phyloP scores from a whole-genome alignment of 2,329 filamentous ascomycete genomes.

The Colletotrichum chrysophilum region DNA sequence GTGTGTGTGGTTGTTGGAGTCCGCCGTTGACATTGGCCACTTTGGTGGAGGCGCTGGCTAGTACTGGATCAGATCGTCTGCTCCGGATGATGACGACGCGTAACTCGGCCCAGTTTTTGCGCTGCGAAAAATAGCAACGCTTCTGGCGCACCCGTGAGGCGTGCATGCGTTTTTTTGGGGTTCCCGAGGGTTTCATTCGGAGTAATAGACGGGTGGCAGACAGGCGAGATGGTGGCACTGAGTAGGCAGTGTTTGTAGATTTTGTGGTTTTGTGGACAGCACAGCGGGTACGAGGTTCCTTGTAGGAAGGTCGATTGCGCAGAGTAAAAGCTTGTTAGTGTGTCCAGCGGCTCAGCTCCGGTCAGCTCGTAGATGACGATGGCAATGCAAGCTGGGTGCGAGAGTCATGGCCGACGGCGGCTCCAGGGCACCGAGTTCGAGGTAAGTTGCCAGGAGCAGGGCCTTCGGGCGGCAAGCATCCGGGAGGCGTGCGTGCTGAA shows the following conservation, averaged over 20 bases:
- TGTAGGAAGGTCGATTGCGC: background rate
- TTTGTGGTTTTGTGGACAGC: background rate
- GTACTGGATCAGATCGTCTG: background rate
- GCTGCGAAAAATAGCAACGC: slow-evolving; percentile 18
- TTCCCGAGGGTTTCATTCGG: slow-evolving; percentile 13
- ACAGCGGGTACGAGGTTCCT: background rate
- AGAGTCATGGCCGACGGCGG: background rate
- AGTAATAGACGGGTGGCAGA: background rate
- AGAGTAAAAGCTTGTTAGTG: background rate
- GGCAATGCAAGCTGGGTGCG: background rate
- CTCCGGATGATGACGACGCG: slow-evolving; percentile 9
- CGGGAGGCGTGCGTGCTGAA: background rate
- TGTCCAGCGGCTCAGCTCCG: background rate
- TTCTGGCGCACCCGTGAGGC: background rate
- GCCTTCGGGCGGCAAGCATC: background rate
- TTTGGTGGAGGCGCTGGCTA: background rate
- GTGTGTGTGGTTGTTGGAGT: background rate
- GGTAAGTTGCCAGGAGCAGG: background rate
- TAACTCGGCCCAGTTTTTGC: slow-evolving; percentile 15
- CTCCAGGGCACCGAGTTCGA: background rate
- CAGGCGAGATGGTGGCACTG: slow-evolving; percentile 1
- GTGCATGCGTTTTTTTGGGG: background rate
- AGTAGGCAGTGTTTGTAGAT: slow-evolving; percentile 6
- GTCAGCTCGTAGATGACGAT: background rate
- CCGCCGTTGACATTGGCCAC: background rate